phyloP scores from a whole-genome alignment of 2,329 filamentous ascomycete genomes.

The Sporothrix inflata region DNA sequence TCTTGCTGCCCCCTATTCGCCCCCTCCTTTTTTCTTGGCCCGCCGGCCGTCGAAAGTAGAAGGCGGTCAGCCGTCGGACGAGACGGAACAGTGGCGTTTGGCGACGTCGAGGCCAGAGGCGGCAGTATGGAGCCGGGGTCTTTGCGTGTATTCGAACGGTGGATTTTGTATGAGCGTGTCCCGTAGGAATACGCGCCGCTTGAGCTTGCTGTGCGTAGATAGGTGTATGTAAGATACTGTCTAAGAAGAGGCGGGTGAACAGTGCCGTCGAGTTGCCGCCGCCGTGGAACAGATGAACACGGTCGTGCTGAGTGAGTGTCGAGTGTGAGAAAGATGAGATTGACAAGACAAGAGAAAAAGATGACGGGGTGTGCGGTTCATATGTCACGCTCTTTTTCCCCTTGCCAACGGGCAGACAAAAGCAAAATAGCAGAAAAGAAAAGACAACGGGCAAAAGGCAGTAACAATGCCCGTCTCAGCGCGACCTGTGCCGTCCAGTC shows the following conservation, averaged over 20 bases:
- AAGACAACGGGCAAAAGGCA: background rate
- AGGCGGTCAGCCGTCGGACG: constrained; percentile 24
- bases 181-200: background rate
- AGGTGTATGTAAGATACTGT: background rate
- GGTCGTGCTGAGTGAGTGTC: background rate
- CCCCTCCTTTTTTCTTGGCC: background rate
- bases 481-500: constrained; percentile 6
- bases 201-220: background rate
- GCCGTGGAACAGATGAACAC: background rate
- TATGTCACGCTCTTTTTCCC: background rate
- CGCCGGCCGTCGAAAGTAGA: background rate
- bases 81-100: constrained; percentile 4
- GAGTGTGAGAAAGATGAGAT: background rate
- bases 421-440: background rate
- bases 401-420: background rate
- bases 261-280: background rate
- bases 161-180: background rate
- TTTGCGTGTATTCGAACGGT: background rate
- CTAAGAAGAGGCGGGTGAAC: background rate
- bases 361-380: constrained; percentile 10
- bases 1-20: constrained; percentile 6
- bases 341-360: background rate
- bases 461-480: background rate
- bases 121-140: constrained; percentile 10
- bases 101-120: background rate